Evolutionary conservation across 345 rosid genomes (phyloP), one percentile per base, ranked within the genome.

Genomic region (Syzygium oleosum): DNA sequence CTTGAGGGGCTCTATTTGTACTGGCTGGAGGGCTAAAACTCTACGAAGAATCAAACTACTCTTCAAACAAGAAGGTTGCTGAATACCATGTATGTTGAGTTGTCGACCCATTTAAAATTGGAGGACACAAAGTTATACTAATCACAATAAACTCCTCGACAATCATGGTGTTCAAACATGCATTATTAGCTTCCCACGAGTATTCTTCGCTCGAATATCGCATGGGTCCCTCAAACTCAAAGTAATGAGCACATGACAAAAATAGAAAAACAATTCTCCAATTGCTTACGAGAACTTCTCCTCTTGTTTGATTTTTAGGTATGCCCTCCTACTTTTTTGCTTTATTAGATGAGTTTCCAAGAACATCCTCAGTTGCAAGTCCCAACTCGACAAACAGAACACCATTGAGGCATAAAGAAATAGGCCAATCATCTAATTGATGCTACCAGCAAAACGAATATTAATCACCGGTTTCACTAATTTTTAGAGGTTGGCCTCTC

Each of bases 11-110:
- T 34, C 88, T 87, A 87, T 87, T 87, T 87, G 79, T 87, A 86
- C 84, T 46, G 41, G 22, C 68, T 52, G 59, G 49, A 73, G 41
- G 85, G 27, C 43, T 16, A 68, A 54, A 34, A 78, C 51, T 87
- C 63, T 55, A 14, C 15, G 23, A 11, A 41, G 83, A 19, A 15
- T 85, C 22, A 21, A 79, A 8, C 88, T 53, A 15, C 58, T 16
- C 21, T 73, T 87, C 78, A 55, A 87, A 52, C 54, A 80, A 84
- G 63, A 46, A 12, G 87, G 84, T 86, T 51, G 87, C 87, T 51
- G 49, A 27, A 34, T 6, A 17, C 46, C 27, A 22, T 12, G 43
- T 17, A 63, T 51, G 84, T 68, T 59, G 85, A 87, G 88, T 83
- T 87, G 88, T 87, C 84, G 53, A 22, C 73, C 11, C 34, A 49